phyloP scores from a whole-genome alignment of 2,329 filamentous ascomycete species.

The Fusarium sp. region DNA sequence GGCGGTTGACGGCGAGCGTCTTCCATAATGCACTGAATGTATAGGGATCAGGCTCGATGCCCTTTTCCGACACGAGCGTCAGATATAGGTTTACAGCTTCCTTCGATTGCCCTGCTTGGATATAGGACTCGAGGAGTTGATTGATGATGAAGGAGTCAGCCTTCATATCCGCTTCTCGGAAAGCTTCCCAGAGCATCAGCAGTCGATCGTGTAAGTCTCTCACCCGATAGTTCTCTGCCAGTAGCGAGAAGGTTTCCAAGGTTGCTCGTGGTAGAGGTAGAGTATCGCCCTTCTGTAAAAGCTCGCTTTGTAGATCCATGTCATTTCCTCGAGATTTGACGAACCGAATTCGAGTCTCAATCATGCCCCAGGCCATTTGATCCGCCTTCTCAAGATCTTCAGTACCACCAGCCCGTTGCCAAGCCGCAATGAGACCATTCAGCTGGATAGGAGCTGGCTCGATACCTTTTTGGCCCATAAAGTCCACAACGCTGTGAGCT shows the following conservation, averaged over 20 bases:
- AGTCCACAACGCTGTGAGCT: constrained; percentile 74
- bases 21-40: constrained; percentile 76
- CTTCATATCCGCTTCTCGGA: constrained; percentile 68
- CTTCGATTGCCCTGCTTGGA: constrained; percentile 64
- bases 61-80: constrained; percentile 58
- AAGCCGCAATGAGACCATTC: constrained; percentile 83
- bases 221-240: constrained; percentile 75
- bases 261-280: constrained; percentile 64
- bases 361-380: constrained; percentile 78
- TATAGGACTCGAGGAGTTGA: constrained; percentile 73
- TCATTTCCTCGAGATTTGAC: constrained; percentile 57
- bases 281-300: not conserved
- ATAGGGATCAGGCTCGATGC: constrained; percentile 68
- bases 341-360: constrained; percentile 70
- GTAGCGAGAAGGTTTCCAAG: constrained; percentile 79
- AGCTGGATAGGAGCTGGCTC: constrained; percentile 76
- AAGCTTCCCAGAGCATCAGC: constrained; percentile 67
- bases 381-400: constrained; percentile 69
- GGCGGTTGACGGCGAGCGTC: constrained; percentile 60
- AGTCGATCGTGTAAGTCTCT: constrained; percentile 66
- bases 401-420: constrained; percentile 69
- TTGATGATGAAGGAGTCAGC: constrained; percentile 82
- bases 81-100: constrained; percentile 65
- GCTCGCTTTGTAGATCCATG: not conserved
- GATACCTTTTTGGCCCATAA: constrained; percentile 76